These are phyloP conservation scores for Rhizomucor pusillus DNA, from an alignment of 371 early-diverging fungal genomes.

Conservation along the genomic window DNA sequence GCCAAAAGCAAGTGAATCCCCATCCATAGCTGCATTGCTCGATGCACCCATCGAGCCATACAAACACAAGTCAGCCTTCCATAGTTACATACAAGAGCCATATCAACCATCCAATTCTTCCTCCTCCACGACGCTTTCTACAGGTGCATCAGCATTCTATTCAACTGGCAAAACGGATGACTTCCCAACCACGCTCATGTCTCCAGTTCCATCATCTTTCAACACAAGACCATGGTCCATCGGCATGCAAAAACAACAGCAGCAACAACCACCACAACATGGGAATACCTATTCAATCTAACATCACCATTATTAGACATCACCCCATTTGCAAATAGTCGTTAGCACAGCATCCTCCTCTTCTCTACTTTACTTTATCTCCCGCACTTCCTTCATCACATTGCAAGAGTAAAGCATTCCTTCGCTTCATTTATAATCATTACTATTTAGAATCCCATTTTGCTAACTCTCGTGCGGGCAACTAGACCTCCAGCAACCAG, in stretches of 20 bases:
- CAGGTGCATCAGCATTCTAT: background rate
- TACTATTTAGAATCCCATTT: slow-evolving; percentile 33
- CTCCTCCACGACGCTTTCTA: background rate
- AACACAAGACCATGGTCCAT: background rate
- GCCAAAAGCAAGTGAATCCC: slow-evolving; percentile 33
- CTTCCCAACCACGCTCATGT: background rate
- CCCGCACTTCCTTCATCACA: too few species aligned
- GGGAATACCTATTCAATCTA: background rate
- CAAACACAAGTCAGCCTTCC: background rate
- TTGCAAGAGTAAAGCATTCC: too few species aligned
- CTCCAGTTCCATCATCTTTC: slow-evolving; percentile 5
- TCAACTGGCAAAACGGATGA: background rate
- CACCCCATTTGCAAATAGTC: slow-evolving; percentile 1
- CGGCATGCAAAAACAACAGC: background rate
- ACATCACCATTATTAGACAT: slow-evolving; percentile 1
- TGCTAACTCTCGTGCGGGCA: slow-evolving; percentile 16
- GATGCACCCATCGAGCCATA: slow-evolving; percentile 6
- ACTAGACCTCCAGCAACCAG: slow-evolving; percentile 27
- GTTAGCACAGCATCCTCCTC: background rate
- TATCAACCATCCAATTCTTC: too few species aligned
- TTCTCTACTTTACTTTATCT: too few species aligned
- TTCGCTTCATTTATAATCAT: background rate
- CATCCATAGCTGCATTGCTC: slow-evolving; percentile 38
- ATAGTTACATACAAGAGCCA: too few species aligned
- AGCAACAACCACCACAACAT: background rate